Conservation (phyloP, 225 moss, liverwort and hornwort species). For the Rhytidiadelphus loreus region DNA sequence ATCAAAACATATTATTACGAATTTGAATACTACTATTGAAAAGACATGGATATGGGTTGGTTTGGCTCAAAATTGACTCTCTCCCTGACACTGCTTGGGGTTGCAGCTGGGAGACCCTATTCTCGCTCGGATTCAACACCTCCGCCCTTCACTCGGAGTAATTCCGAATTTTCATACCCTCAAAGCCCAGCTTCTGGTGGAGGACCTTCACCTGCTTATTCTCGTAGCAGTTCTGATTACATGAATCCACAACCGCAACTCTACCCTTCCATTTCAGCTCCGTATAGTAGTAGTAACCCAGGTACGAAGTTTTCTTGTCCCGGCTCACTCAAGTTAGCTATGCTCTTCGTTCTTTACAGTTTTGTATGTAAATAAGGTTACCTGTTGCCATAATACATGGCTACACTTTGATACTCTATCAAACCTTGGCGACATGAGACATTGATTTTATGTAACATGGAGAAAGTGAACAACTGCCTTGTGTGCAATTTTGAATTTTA, state of each 20-base stretch:
- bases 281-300: background rate
- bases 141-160: background rate
- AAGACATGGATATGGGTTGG: background rate
- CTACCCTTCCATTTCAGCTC: background rate
- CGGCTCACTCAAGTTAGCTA: background rate
- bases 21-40: background rate
- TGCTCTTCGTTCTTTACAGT: background rate
- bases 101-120: background rate
- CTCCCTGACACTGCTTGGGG: background rate
- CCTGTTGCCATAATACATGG: background rate
- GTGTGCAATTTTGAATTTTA: background rate
- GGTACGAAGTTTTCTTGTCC: background rate
- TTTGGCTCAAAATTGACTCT: background rate
- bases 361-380: background rate
- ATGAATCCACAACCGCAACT: background rate
- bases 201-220: background rate
- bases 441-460: background rate
- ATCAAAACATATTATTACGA: background rate
- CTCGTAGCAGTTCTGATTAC: background rate
- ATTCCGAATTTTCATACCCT: background rate
- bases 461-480: background rate
- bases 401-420: background rate
- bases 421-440: background rate
- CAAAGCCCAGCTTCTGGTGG: background rate
- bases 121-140: background rate